Evolutionary conservation across 1,284 basidiomycete species (phyloP).

Genomic region (Trametes polyzona): DNA sequence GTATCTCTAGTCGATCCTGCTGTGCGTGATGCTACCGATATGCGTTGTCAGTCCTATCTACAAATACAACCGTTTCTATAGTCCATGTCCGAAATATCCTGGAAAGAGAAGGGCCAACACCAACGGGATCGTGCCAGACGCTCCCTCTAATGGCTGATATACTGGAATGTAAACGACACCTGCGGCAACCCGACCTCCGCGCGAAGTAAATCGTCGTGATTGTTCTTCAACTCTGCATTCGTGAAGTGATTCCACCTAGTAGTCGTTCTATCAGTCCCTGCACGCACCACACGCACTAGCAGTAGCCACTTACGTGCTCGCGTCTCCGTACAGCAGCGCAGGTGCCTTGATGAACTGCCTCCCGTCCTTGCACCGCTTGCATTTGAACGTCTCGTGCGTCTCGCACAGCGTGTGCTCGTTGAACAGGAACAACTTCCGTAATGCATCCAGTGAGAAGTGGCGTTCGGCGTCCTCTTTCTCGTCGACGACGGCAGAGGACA

Average conservation of each 20-base stretch:
- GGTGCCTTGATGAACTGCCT: constrained; percentile 84
- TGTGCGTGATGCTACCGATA: constrained; percentile 3
- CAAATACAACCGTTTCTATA: constrained; percentile 8
- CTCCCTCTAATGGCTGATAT: constrained; percentile 70
- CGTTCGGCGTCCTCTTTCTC: constrained; percentile 96
- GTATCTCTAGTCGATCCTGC: constrained; percentile 31
- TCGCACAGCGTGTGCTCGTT: constrained; percentile 90
- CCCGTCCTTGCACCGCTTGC: constrained; percentile 91
- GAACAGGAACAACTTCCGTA: constrained; percentile 92
- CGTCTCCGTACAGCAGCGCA: constrained; percentile 94
- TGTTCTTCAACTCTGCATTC: constrained; percentile 84
- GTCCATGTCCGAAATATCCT: neutral
- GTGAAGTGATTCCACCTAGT: constrained; percentile 97
- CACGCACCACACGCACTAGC: neutral
- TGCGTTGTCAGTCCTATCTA: constrained; percentile 2
- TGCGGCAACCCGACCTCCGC: constrained; percentile 87
- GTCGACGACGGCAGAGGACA: constrained; percentile 97
- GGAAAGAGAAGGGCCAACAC: neutral
- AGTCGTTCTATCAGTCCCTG: constrained; percentile 7
- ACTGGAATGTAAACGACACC: constrained; percentile 92
- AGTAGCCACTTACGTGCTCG: constrained; percentile 89
- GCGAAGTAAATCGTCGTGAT: constrained; percentile 95
- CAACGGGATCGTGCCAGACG: neutral
- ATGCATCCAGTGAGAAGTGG: constrained; percentile 90
- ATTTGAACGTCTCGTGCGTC: constrained; percentile 98